A percentile compares a stretch with the other conserved stretches of the same genome.
phyloP scores from a whole-genome alignment of 495 filamentous ascomycete species.

The Hypoxylon trugodes region DNA sequence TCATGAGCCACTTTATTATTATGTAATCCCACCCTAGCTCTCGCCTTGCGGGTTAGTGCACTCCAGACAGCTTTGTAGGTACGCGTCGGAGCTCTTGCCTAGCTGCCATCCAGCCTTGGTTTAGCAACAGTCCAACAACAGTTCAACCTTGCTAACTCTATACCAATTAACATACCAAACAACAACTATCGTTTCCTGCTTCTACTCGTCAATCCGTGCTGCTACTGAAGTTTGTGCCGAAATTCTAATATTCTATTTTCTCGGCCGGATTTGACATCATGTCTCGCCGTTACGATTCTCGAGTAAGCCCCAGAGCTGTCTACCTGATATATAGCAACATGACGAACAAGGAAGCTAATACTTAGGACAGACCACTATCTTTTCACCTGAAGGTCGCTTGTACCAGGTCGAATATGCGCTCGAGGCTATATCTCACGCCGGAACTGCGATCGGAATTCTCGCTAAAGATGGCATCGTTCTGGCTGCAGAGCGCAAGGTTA shows the following conservation, averaged over 20 bases:
- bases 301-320: conserved; percentile 65
- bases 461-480: conserved; percentile 98
- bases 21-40: conserved; percentile 1
- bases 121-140: conserved; percentile 7
- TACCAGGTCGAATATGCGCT: conserved; percentile 99
- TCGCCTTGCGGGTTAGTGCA: not conserved
- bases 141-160: conserved; percentile 12
- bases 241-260: conserved; percentile 4
- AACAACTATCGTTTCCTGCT: not conserved
- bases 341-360: conserved; percentile 50
- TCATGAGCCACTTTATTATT: no score
- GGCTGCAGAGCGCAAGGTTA: conserved; percentile 98
- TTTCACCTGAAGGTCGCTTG: conserved; percentile 96
- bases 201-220: conserved; percentile 1
- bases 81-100: conserved; percentile 44
- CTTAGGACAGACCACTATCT: conserved; percentile 88
- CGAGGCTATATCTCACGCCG: conserved; percentile 97
- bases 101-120: conserved; percentile 26
- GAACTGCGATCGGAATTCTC: conserved; percentile 94
- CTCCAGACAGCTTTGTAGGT: conserved; percentile 4
- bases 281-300: conserved; percentile 98
- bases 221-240: not conserved
- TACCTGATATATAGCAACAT: conserved; percentile 4
- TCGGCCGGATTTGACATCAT: conserved; percentile 58
- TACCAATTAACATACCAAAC: conserved; percentile 8